Evolutionary conservation across 805 yeast genomes (phyloP).

Genomic region (Zygosaccharomyces lentus): DNA sequence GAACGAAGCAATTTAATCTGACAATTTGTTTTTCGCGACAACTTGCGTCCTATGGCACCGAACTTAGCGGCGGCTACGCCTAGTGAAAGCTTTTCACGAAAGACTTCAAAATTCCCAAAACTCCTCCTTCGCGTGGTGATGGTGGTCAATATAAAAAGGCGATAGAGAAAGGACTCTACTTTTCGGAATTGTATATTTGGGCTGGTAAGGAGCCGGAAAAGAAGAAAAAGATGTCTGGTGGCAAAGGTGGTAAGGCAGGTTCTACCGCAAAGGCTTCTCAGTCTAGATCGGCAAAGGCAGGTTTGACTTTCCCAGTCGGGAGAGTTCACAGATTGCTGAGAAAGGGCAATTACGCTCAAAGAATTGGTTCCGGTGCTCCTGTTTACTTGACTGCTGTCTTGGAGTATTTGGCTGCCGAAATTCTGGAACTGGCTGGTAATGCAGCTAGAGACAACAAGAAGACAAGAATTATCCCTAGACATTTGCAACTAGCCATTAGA

Average conservation of each 20-base stretch:
- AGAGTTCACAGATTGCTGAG: slow-evolving; percentile 92
- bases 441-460: slow-evolving; percentile 98
- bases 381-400: slow-evolving; percentile 91
- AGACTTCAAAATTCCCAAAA: background rate
- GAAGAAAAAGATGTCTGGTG: slow-evolving; percentile 51
- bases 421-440: slow-evolving; percentile 92
- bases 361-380: slow-evolving; percentile 98
- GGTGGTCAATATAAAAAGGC: background rate
- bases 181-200: background rate
- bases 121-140: background rate
- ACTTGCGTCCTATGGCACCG: background rate
- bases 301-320: slow-evolving; percentile 97
- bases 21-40: background rate
- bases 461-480: slow-evolving; percentile 97
- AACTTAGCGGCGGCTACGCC: slow-evolving; percentile 2
- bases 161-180: background rate
- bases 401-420: slow-evolving; percentile 94
- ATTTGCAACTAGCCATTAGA: slow-evolving; percentile 93
- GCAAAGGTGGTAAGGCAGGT: slow-evolving; percentile 81
- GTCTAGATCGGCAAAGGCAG: slow-evolving; percentile 95
- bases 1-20: slow-evolving; percentile 5
- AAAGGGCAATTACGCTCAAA: slow-evolving; percentile 94
- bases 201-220: background rate
- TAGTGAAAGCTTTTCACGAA: background rate
- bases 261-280: slow-evolving; percentile 87